Conservation (phyloP, 2,329 filamentous ascomycete species). For the Paramyrothecium roridum region DNA sequence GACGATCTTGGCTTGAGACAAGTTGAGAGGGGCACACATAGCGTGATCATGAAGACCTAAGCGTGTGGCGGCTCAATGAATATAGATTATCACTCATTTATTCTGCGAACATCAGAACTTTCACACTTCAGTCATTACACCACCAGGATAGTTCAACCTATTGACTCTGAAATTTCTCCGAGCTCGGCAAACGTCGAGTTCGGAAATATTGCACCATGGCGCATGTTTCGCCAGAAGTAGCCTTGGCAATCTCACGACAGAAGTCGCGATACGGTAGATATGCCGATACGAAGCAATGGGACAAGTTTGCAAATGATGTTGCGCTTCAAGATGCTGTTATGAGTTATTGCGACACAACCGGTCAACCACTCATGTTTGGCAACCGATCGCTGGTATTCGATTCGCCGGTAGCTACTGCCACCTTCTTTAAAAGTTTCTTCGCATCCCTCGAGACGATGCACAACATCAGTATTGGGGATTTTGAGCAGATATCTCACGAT, state of each 20-base stretch:
- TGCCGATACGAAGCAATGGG: slow-evolving; percentile 20
- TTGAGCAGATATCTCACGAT: slow-evolving; percentile 17
- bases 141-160: no score
- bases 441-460: slow-evolving; percentile 16
- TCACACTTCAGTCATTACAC: no score
- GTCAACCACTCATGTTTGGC: slow-evolving; percentile 4
- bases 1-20: no score
- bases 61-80: no score
- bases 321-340: slow-evolving; percentile 15
- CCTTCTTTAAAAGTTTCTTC: slow-evolving; percentile 16
- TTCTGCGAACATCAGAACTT: no score
- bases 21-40: no score
- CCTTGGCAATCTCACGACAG: slow-evolving; percentile 18
- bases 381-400: background rate
- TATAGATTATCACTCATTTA: no score
- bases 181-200: background rate
- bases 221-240: slow-evolving; percentile 14
- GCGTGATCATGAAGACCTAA: no score
- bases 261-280: slow-evolving; percentile 21
- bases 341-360: slow-evolving; percentile 11
- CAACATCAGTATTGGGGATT: slow-evolving; percentile 16
- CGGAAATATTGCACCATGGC: slow-evolving; percentile 7
- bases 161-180: no score
- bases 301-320: slow-evolving; percentile 15
- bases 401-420: slow-evolving; percentile 7